phyloP scores from a whole-genome alignment of 345 rosid genomes.

The Pseudoturritis turrita region DNA sequence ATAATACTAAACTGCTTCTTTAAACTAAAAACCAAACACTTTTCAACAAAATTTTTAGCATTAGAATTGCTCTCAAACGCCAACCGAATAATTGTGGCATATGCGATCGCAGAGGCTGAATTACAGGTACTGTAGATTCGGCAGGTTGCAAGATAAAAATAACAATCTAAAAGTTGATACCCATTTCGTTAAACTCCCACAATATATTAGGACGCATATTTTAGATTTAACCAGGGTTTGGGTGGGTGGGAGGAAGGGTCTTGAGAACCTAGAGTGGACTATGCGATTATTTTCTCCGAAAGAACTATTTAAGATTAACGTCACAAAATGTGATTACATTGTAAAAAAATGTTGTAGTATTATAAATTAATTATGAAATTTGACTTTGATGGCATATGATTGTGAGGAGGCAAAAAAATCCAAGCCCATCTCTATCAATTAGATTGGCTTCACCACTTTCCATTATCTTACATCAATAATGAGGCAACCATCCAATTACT shows the following conservation, averaged over 20 bases:
- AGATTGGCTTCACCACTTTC: conserved; percentile 19
- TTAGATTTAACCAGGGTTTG: neutral
- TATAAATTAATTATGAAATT: neutral
- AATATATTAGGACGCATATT: too few relatives aligned
- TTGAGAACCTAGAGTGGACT: too few relatives aligned
- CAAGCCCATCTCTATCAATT: conserved; percentile 16
- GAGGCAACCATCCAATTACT: conserved; percentile 1
- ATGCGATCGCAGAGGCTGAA: neutral
- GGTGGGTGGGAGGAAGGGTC: too few relatives aligned
- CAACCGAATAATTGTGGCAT: neutral
- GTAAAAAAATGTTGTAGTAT: too few relatives aligned
- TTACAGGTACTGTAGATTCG: neutral
- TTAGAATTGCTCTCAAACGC: neutral
- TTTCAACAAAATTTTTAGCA: neutral
- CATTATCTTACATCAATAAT: conserved; percentile 26
- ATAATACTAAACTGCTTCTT: neutral
- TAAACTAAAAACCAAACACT: neutral
- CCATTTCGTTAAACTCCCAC: too few relatives aligned
- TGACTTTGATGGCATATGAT: conserved; percentile 10
- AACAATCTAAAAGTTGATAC: too few relatives aligned
- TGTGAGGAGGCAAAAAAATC: conserved; percentile 18
- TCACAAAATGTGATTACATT: too few relatives aligned
- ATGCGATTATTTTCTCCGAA: too few relatives aligned
- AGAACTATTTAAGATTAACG: too few relatives aligned
- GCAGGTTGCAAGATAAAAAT: neutral